These are phyloP conservation scores for Trichomonas tenax DNA, from an alignment of 208 protist genomes.

Conservation along the genomic window DNA sequence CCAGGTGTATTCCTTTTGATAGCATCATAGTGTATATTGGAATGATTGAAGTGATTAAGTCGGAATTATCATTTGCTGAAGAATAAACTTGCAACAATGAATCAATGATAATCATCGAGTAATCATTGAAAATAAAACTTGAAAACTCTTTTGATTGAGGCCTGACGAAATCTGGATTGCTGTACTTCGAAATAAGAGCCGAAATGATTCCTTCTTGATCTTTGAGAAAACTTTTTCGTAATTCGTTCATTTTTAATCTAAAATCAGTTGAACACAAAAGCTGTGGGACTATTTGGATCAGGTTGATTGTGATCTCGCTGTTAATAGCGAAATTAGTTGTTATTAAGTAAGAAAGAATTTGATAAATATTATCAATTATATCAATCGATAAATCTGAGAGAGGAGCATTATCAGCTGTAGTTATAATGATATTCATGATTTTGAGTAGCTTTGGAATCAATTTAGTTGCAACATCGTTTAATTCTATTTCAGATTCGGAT, in stretches of 20 bases:
- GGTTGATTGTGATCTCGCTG: neutral
- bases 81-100: neutral
- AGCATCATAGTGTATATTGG: neutral
- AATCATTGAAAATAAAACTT: neutral
- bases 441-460: neutral
- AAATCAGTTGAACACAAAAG: neutral
- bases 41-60: neutral
- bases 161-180: neutral
- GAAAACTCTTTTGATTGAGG: neutral
- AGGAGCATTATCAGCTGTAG: neutral
- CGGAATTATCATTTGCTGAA: neutral
- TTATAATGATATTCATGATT: neutral
- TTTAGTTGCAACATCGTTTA: neutral
- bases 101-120: neutral
- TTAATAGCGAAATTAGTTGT: neutral
- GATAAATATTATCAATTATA: neutral
- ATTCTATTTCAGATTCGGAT: neutral
- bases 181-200: neutral
- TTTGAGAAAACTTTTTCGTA: neutral
- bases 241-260: neutral
- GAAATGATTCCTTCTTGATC: neutral
- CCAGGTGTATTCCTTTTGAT: neutral
- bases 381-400: neutral
- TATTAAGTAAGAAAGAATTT: neutral
- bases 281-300: neutral